These are phyloP conservation scores for Cryphonectria nitschkei DNA, from an alignment of 2,329 filamentous ascomycete species.

Conservation along the genomic window DNA sequence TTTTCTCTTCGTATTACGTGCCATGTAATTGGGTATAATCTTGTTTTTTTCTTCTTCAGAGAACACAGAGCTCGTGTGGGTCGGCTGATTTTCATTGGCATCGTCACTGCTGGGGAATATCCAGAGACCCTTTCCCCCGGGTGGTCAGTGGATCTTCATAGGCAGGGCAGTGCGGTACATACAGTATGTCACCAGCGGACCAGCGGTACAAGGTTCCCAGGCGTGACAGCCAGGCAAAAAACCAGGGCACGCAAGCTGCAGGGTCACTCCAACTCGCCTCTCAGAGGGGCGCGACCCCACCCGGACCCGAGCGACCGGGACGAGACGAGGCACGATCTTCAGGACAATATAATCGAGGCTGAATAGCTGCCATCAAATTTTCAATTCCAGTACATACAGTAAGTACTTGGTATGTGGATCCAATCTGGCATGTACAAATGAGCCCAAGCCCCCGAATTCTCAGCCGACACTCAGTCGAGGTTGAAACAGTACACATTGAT, in stretches of 20 bases:
- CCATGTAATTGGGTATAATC: neutral
- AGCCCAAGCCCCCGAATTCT: too few relatives aligned
- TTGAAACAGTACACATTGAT: neutral
- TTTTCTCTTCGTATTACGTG: neutral
- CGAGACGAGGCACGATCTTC: neutral
- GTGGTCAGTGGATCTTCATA: neutral
- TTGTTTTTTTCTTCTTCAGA: neutral
- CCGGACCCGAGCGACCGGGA: constrained; percentile 2
- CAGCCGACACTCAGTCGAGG: too few relatives aligned
- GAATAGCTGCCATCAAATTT: neutral
- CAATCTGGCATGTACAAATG: neutral
- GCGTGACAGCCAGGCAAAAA: too few relatives aligned
- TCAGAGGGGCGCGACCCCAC: neutral
- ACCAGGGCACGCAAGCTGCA: neutral
- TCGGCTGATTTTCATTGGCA: constrained; percentile 3
- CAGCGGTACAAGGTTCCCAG: too few relatives aligned
- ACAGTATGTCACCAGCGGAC: too few relatives aligned
- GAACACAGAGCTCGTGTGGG: neutral
- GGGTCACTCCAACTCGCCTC: neutral
- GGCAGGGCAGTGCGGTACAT: neutral
- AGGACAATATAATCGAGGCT: neutral
- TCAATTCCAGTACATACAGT: neutral
- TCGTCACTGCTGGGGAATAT: neutral
- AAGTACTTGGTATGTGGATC: neutral
- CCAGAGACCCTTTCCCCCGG: neutral